phyloP scores from a whole-genome alignment of 441 rosid species.

The Jatropha podagrica region DNA sequence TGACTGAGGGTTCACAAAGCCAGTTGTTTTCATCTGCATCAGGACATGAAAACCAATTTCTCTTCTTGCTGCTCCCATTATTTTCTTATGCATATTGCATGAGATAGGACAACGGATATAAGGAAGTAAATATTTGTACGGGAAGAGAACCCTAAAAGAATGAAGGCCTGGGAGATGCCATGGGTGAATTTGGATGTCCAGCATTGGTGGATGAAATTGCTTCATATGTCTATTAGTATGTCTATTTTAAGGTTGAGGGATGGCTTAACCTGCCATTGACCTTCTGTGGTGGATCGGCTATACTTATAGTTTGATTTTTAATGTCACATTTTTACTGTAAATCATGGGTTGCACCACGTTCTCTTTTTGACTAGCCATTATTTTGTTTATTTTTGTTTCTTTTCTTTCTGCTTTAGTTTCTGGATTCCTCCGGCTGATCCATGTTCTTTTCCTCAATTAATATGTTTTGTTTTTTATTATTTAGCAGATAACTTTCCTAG shows the following conservation, averaged over 20 bases:
- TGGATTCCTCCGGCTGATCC: neutral
- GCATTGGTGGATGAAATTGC: neutral
- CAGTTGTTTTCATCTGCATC: neutral
- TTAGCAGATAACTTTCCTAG: neutral
- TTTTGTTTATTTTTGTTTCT: neutral
- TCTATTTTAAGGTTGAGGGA: neutral
- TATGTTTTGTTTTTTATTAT: neutral
- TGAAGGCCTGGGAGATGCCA: neutral
- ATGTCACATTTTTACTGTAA: neutral
- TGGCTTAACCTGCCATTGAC: too few species aligned
- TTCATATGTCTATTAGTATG: neutral
- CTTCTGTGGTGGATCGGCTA: neutral
- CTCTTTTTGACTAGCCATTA: neutral
- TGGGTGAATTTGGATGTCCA: neutral
- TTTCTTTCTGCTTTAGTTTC: neutral
- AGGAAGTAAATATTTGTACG: neutral
- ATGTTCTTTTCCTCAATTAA: neutral
- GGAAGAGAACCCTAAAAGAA: neutral
- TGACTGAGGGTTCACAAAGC: neutral
- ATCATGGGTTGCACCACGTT: slow-evolving; percentile 13
- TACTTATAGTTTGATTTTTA: too few species aligned
- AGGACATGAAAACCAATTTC: neutral
- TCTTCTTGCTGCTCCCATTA: neutral
- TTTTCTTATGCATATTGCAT: neutral
- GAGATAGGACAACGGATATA: neutral